Conservation (phyloP, 805 yeast species). For the Huiozyma sinensis region DNA sequence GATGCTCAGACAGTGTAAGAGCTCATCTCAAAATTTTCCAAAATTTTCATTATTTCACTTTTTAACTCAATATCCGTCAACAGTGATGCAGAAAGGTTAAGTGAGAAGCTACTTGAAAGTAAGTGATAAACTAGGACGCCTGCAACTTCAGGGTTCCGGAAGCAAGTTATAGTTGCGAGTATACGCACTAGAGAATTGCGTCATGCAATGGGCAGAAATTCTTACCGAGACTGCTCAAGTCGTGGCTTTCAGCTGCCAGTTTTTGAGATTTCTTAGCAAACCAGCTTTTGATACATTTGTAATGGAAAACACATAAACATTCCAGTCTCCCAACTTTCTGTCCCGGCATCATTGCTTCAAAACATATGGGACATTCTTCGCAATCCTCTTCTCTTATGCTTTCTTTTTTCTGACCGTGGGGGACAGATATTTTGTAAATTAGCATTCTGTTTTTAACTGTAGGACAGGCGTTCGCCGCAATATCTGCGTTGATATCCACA, state of each 20-base stretch:
- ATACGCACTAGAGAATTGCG: constrained; percentile 14
- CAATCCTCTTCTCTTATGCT: constrained; percentile 23
- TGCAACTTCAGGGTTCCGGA: no score
- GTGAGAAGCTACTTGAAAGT: no score
- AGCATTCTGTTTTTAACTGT: constrained; percentile 60
- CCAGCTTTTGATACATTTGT: constrained; percentile 86
- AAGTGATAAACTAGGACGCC: no score
- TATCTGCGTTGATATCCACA: constrained; percentile 8
- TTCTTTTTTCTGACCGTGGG: constrained; percentile 11
- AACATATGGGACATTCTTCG: constrained; percentile 86
- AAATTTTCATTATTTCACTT: background rate
- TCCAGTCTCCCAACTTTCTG: constrained; percentile 87
- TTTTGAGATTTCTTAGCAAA: constrained; percentile 64
- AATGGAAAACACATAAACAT: constrained; percentile 90
- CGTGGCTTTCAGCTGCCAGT: constrained; percentile 16
- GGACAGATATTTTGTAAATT: constrained; percentile 41
- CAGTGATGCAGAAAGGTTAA: no score
- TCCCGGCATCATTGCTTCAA: constrained; percentile 78
- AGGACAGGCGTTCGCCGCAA: background rate
- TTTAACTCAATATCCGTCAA: background rate
- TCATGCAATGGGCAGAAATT: constrained; percentile 43
- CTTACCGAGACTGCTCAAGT: constrained; percentile 18
- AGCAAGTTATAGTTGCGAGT: no score
- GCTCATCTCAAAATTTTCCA: background rate
- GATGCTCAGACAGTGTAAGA: background rate